A percentile compares a stretch with the other conserved stretches of the same genome.
phyloP scores from a whole-genome alignment of 2,329 filamentous ascomycete genomes.

The Fusarium decemcellulare region DNA sequence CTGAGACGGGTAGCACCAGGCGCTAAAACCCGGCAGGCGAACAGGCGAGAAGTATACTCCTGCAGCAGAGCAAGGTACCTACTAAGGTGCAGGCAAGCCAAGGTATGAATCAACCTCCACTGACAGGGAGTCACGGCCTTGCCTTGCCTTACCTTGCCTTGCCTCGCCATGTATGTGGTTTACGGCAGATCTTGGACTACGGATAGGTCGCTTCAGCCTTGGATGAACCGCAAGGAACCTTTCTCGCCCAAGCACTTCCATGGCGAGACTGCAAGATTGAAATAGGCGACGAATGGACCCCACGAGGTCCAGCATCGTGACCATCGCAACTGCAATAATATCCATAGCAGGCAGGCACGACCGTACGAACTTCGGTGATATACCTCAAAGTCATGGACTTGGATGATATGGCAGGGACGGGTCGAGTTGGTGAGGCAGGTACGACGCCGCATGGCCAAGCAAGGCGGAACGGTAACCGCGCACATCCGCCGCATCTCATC shows the following conservation, averaged over 20 bases:
- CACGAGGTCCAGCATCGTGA: background rate
- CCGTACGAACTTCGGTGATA: background rate
- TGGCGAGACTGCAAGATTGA: background rate
- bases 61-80: slow-evolving; percentile 18
- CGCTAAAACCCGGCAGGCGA: slow-evolving; percentile 21
- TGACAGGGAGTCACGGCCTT: slow-evolving; percentile 17
- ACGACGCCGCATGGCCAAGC: slow-evolving; percentile 9
- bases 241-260: slow-evolving; percentile 1
- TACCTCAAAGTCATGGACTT: slow-evolving; percentile 8
- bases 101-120: slow-evolving; percentile 5
- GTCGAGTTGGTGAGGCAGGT: slow-evolving; percentile 8
- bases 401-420: background rate
- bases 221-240: slow-evolving; percentile 5
- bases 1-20: slow-evolving; percentile 53
- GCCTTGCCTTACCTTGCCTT: slow-evolving; percentile 2
- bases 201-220: slow-evolving; percentile 18
- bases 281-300: background rate
- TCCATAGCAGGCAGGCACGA: background rate
- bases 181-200: slow-evolving; percentile 1
- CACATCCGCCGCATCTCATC: slow-evolving; percentile 10
- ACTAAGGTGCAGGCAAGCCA: slow-evolving; percentile 11
- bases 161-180: background rate
- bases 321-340: background rate
- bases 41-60: slow-evolving; percentile 26
- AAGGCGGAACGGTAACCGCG: slow-evolving; percentile 8